Evolutionary conservation across 805 yeast genomes (phyloP).

Genomic region (Pichia pseudocactophila): DNA sequence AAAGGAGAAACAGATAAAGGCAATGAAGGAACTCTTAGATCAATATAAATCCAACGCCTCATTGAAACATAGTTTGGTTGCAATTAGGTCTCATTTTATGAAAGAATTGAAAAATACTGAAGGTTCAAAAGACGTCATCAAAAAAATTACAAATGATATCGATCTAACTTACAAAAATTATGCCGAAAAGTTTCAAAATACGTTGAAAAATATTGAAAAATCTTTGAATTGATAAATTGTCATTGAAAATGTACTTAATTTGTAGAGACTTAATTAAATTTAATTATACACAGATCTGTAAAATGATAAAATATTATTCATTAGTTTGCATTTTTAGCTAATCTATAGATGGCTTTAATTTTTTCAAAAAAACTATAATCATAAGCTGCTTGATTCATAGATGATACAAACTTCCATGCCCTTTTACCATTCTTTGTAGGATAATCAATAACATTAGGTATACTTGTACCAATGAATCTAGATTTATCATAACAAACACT

Average conservation of each 20-base stretch:
- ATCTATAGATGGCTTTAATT: conserved; percentile 42
- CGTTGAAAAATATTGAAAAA: conserved; percentile 47
- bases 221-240: conserved; percentile 13
- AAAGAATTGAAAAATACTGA: conserved; percentile 39
- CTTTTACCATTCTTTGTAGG: conserved; percentile 73
- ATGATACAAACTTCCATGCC: conserved; percentile 84
- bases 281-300: conserved; percentile 6
- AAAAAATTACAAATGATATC: conserved; percentile 46
- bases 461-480: conserved; percentile 68
- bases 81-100: conserved; percentile 49
- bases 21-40: conserved; percentile 60
- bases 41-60: conserved; percentile 44
- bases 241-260: no score
- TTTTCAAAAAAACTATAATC: conserved; percentile 66
- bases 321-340: conserved; percentile 39
- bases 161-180: conserved; percentile 66
- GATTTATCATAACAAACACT: conserved; percentile 79
- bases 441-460: conserved; percentile 86
- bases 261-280: background rate
- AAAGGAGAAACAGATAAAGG: conserved; percentile 44
- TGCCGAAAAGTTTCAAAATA: conserved; percentile 45
- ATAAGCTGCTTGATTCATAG: conserved; percentile 79
- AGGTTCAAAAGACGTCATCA: conserved; percentile 46
- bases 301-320: background rate
- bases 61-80: conserved; percentile 41